Percentiles rank a stretch among this genome's conserved stretches.
Conservation (phyloP, 805 yeast species). For the Candida nonsorbophila region DNA sequence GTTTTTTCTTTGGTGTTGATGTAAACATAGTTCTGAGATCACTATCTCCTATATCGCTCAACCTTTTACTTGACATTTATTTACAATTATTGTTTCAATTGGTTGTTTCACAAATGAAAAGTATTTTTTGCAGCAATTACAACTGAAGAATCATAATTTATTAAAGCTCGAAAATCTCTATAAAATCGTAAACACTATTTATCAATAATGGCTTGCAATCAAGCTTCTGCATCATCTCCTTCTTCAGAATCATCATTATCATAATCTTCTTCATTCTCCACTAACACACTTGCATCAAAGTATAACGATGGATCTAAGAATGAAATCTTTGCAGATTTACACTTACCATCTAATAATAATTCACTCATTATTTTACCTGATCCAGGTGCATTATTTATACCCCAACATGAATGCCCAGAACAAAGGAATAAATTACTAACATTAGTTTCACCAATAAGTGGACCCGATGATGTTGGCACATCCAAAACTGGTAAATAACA, state of each 20-base stretch:
- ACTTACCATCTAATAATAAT: conserved; percentile 76
- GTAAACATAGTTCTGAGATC: too few species aligned
- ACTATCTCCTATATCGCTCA: too few species aligned
- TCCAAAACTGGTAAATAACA: conserved; percentile 94
- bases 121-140: too few species aligned
- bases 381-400: conserved; percentile 95
- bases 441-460: conserved; percentile 89
- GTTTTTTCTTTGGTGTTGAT: too few species aligned
- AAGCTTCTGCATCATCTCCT: background rate
- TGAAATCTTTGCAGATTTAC: conserved; percentile 68
- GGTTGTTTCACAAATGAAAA: too few species aligned
- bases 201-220: background rate
- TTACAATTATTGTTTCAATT: too few species aligned
- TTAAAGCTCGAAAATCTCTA: too few species aligned
- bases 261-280: conserved; percentile 13
- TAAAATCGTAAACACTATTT: background rate
- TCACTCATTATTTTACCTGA: conserved; percentile 94
- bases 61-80: too few species aligned
- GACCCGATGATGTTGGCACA: conserved; percentile 89
- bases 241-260: conserved; percentile 4
- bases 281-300: conserved; percentile 65
- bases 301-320: conserved; percentile 83
- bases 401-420: conserved; percentile 98
- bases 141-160: too few species aligned
- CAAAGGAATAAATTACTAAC: conserved; percentile 75